Percentiles rank a stretch among this genome's conserved stretches.
phyloP scores from a whole-genome alignment of 2,329 filamentous ascomycete species.

The Trichoderma sp. region DNA sequence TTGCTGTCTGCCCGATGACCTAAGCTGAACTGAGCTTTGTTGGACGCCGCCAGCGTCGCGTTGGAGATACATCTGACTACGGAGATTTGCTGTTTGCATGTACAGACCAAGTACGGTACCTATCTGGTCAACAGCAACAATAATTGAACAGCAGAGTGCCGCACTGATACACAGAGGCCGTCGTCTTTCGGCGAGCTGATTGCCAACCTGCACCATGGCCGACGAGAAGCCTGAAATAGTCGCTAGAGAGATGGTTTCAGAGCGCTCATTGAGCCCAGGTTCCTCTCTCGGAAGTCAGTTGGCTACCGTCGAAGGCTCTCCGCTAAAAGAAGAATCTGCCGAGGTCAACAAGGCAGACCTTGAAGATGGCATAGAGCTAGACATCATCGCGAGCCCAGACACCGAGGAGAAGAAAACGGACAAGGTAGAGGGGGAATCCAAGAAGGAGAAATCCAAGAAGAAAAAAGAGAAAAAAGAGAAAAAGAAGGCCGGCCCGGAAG shows the following conservation, averaged over 20 bases:
- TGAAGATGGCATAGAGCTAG: neutral
- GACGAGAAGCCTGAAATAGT: neutral
- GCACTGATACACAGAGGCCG: neutral
- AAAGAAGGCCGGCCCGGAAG: slow-evolving; percentile 1
- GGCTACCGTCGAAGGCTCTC: neutral
- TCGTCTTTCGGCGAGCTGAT: slow-evolving; percentile 19
- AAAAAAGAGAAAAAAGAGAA: slow-evolving; percentile 22
- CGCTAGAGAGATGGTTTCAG: neutral
- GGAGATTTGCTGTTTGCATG: neutral
- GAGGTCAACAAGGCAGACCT: neutral
- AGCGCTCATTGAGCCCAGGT: neutral
- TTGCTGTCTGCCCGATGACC: neutral
- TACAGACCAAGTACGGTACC: neutral
- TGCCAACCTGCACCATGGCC: slow-evolving; percentile 26
- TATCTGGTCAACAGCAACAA: neutral
- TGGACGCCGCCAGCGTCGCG: neutral
- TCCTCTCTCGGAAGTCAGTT: neutral
- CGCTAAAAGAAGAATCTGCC: neutral
- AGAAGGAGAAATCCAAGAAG: slow-evolving; percentile 18
- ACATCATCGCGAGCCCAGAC: neutral
- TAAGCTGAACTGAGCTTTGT: neutral
- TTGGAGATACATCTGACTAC: neutral
- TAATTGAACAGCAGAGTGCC: neutral
- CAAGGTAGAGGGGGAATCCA: neutral
- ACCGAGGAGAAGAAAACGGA: neutral